phyloP scores from a whole-genome alignment of 1,139 yeast genomes.

The Kurtzmaniella natalensis region DNA sequence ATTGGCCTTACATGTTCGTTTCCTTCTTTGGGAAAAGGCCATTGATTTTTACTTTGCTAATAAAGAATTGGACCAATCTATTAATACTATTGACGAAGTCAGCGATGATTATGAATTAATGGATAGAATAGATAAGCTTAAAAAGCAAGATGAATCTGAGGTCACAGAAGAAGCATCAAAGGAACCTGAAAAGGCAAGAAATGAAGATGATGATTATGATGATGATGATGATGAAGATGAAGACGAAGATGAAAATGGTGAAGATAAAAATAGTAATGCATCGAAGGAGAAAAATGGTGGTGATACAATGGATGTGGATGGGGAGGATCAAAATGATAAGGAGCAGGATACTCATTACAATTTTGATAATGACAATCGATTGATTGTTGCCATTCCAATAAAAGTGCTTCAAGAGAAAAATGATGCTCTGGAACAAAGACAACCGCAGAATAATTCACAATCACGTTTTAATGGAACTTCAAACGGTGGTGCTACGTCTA shows the following conservation, averaged over 20 bases:
- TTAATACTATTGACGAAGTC: constrained; percentile 27
- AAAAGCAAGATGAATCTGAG: constrained; percentile 16
- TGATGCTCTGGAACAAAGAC: constrained; percentile 1
- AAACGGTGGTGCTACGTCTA: too few species aligned
- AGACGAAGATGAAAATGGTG: constrained; percentile 26
- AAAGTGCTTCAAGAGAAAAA: constrained; percentile 15
- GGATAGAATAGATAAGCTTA: constrained; percentile 25
- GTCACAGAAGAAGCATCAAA: constrained; percentile 20
- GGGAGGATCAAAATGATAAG: constrained; percentile 4
- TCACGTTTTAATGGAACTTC: too few species aligned
- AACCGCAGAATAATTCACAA: constrained; percentile 1
- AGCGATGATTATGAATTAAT: constrained; percentile 37
- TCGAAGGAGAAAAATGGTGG: constrained; percentile 12
- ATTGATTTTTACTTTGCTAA: constrained; percentile 47
- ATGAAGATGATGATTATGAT: constrained; percentile 38
- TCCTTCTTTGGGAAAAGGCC: constrained; percentile 71
- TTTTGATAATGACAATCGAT: constrained; percentile 27
- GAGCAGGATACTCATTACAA: constrained; percentile 9
- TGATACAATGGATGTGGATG: constrained; percentile 8
- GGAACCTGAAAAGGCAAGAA: constrained; percentile 13
- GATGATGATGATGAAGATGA: constrained; percentile 37
- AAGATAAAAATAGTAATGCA: constrained; percentile 10
- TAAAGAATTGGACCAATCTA: constrained; percentile 24
- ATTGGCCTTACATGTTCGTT: constrained; percentile 61
- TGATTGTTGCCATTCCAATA: constrained; percentile 29